phyloP scores from a whole-genome alignment of 345 rosid species.

The Salix suchowensis region DNA sequence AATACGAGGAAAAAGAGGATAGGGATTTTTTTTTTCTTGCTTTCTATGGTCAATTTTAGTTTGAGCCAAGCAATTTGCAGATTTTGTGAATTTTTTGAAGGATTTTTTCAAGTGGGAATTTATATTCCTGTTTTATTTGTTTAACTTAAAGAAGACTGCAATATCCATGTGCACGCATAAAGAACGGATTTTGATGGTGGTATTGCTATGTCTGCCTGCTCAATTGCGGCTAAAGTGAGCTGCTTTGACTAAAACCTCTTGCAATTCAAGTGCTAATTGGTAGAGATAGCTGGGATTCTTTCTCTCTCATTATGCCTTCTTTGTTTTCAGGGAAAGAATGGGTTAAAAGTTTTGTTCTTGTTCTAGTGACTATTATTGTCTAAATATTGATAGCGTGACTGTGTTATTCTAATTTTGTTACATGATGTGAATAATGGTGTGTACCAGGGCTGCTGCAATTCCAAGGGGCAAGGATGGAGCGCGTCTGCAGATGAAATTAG shows the following conservation, averaged over 20 bases:
- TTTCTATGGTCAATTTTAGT: constrained; percentile 1
- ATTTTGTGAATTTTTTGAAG: neutral
- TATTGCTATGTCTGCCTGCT: neutral
- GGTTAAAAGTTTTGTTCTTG: neutral
- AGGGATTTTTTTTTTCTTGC: neutral
- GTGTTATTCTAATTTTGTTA: constrained; percentile 1
- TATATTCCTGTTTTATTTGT: neutral
- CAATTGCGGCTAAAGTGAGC: neutral
- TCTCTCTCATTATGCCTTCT: neutral
- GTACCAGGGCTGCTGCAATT: constrained; percentile 71
- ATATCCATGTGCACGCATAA: neutral
- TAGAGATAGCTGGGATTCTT: neutral
- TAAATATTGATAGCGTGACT: neutral
- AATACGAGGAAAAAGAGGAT: constrained; percentile 3
- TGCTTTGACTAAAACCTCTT: neutral
- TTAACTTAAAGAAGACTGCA: neutral
- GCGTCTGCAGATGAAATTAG: constrained; percentile 79
- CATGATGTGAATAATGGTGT: neutral
- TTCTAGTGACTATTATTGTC: neutral
- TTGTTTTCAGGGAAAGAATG: neutral
- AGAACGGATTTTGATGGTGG: constrained; percentile 4
- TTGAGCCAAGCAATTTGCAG: neutral
- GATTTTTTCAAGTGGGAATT: neutral
- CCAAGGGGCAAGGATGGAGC: constrained; percentile 76
- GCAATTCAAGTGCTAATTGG: neutral